Conservation (phyloP, 2,329 filamentous ascomycete species). For the Colletotrichum eremochloae region DNA sequence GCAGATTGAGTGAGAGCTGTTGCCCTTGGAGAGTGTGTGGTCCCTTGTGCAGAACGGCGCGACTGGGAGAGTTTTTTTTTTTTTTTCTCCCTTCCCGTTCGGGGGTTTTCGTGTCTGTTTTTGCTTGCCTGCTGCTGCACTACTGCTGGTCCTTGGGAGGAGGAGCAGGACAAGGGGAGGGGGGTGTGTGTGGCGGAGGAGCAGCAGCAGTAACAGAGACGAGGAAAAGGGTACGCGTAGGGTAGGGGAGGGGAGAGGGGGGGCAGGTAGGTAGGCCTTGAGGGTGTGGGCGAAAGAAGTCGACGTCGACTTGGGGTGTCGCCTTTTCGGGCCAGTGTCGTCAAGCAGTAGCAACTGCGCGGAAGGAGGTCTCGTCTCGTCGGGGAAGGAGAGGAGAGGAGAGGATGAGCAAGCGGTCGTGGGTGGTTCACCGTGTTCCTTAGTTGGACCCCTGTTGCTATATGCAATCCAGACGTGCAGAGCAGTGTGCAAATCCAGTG, state of each 20-base stretch:
- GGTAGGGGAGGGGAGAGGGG: neutral
- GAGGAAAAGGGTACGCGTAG: conserved; percentile 22
- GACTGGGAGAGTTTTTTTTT: conserved; percentile 27
- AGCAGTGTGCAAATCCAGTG: conserved; percentile 26
- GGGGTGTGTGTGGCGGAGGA: too few species aligned
- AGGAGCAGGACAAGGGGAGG: conserved; percentile 32
- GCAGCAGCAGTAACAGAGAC: neutral
- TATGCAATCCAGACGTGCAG: conserved; percentile 19
- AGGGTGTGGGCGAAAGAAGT: conserved; percentile 38
- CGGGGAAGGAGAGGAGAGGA: conserved; percentile 32
- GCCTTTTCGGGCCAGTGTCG: conserved; percentile 28
- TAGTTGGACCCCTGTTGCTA: conserved; percentile 15
- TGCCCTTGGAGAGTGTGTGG: conserved; percentile 26
- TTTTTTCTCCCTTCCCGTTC: neutral
- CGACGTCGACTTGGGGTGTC: conserved; percentile 21
- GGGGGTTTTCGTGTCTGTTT: conserved; percentile 10
- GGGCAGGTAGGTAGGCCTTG: neutral
- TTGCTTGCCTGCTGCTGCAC: conserved; percentile 24
- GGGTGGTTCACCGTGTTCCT: conserved; percentile 8
- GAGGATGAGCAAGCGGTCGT: conserved; percentile 34
- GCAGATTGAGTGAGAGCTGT: conserved; percentile 28
- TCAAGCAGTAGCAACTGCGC: conserved; percentile 24
- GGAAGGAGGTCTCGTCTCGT: conserved; percentile 30
- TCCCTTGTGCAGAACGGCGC: conserved; percentile 34
- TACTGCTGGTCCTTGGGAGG: conserved; percentile 26